phyloP scores from a whole-genome alignment of 352 stramenopile species.

The Globisporangium echinulatum region DNA sequence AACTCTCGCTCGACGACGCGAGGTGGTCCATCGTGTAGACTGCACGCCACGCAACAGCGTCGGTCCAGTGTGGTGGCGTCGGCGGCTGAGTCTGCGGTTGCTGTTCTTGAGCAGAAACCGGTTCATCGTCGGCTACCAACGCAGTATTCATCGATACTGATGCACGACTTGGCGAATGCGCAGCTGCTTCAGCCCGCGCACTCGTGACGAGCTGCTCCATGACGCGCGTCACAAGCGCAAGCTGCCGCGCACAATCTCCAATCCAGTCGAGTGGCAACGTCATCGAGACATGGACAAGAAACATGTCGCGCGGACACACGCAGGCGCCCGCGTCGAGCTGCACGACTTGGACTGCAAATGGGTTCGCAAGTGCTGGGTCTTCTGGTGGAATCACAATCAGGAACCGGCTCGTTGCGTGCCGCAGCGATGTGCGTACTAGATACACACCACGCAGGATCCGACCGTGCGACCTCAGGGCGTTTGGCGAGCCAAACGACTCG shows the following conservation, averaged over 20 bases:
- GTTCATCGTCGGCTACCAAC: no score
- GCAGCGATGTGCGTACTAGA: conserved; percentile 36
- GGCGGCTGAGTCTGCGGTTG: not conserved
- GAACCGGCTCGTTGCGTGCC: conserved; percentile 32
- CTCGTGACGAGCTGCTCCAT: conserved; percentile 28
- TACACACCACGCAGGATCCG: conserved; percentile 57
- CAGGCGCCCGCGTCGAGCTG: conserved; percentile 63
- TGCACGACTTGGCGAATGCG: no score
- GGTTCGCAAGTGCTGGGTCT: conserved; percentile 43
- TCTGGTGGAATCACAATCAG: conserved; percentile 67
- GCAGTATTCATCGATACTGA: no score
- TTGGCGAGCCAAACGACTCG: conserved; percentile 14
- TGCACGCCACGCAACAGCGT: conserved; percentile 41
- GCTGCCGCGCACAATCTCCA: conserved; percentile 25
- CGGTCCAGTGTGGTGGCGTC: conserved; percentile 10
- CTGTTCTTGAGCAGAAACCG: no score
- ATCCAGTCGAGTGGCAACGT: conserved; percentile 35
- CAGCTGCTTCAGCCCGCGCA: conserved; percentile 7
- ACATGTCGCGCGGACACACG: conserved; percentile 53
- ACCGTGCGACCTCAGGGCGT: conserved; percentile 15
- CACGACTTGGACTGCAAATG: conserved; percentile 60
- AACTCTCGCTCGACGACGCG: conserved; percentile 7
- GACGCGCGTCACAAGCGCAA: conserved; percentile 28
- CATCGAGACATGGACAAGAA: conserved; percentile 64
- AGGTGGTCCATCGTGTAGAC: conserved; percentile 63